phyloP scores from a whole-genome alignment of 805 yeast genomes.

The Nakazawaea anatomiae region DNA sequence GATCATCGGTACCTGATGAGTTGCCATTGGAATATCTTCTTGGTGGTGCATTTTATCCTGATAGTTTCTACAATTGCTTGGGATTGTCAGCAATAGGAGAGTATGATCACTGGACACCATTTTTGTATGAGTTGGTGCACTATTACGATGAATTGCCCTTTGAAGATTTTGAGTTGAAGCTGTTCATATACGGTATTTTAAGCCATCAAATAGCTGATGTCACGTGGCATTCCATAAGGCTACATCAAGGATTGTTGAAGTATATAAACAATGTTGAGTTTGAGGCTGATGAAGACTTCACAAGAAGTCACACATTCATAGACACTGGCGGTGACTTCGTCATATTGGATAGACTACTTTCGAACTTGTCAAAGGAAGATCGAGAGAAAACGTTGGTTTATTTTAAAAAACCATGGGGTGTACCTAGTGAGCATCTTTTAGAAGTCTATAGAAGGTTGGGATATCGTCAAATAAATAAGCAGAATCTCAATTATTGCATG shows the following conservation, averaged over 20 bases:
- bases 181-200: slow-evolving; percentile 53
- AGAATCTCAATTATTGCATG: slow-evolving; percentile 43
- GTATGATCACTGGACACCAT: slow-evolving; percentile 67
- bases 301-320: slow-evolving; percentile 45
- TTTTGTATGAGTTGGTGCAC: slow-evolving; percentile 39
- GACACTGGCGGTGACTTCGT: slow-evolving; percentile 66
- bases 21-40: slow-evolving; percentile 28
- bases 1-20: slow-evolving; percentile 26
- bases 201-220: slow-evolving; percentile 62
- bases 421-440: slow-evolving; percentile 38
- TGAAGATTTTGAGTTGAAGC: slow-evolving; percentile 28
- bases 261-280: slow-evolving; percentile 50
- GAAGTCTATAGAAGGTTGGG: slow-evolving; percentile 35
- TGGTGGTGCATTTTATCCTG: slow-evolving; percentile 67
- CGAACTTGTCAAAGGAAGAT: slow-evolving; percentile 14
- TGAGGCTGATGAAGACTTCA: slow-evolving; percentile 31
- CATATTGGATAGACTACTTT: slow-evolving; percentile 31
- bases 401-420: slow-evolving; percentile 30
- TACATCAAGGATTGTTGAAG: slow-evolving; percentile 49
- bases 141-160: slow-evolving; percentile 26
- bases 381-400: slow-evolving; percentile 13
- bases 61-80: slow-evolving; percentile 58
- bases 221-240: slow-evolving; percentile 60
- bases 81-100: slow-evolving; percentile 50
- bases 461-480: slow-evolving; percentile 20